Evolutionary conservation across 2,329 filamentous ascomycete species (phyloP), one percentile per base, ranked within the genome.

Genomic region (Fusarium pseudograminearum): DNA sequence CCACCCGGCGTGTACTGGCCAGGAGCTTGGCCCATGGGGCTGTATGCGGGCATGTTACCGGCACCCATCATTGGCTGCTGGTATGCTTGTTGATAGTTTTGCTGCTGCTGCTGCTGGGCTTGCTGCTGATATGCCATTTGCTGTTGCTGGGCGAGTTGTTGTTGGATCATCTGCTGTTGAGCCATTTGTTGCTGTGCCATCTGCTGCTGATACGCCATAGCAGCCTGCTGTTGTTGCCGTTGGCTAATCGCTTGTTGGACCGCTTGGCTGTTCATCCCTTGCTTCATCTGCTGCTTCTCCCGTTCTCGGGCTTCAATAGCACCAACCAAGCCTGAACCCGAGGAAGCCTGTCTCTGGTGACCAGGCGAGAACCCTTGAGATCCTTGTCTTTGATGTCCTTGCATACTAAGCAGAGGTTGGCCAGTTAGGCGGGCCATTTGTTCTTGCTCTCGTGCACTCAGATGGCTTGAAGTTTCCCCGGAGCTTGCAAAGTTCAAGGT

Each of bases 371-470:
- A 89, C 1, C 87, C 87, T 33, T 85, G 77, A 12, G 84, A 80
- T 56, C 83, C 82, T 44, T 82, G 80, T 63, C 85, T 86, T 67
- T 83, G 82, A 52, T 84, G 84, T 51, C 86, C 86, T 7, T 86
- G 69, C 76, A 97, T 83, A 61, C 87, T 89, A 72, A 97, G 87
- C 51, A 97, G 83, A 0, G 94, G 92, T 0, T 89, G 90, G 2
- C 92, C 92, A 1, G 93, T 97, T 72, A 93, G 85, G 38, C 92
- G 89, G 12, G 94, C 92, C n/a, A 97, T 87, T 71, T 97, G 91
- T 79, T 97, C 93, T 77, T 97, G 94, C 78, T 97, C 94, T 18
- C 91, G 89, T 20, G 94, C 94, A 22, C 92, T 94, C n/a, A 97
- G 84, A 60, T 90, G 87, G 0, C 86, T 84, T 26, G 75, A 83